Percentiles rank a stretch among this genome's conserved stretches.
These are phyloP conservation scores for Phytopythium aichiense DNA, from an alignment of 352 stramenopile species.

Conservation along the genomic window DNA sequence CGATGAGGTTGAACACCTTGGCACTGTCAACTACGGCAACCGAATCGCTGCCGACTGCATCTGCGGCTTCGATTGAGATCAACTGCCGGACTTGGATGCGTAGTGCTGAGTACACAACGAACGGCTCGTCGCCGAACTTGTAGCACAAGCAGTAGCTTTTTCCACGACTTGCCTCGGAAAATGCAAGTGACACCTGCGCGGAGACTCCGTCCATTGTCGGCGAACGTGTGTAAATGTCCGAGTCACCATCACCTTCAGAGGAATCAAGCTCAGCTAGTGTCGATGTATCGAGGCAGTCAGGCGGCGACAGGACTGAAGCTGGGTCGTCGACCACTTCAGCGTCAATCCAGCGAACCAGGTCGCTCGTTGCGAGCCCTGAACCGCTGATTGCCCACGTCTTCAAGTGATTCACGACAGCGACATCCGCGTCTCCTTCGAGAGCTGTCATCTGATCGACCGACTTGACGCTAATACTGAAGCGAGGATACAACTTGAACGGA, in stretches of 20 bases:
- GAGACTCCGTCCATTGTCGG: not conserved
- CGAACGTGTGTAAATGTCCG: not conserved
- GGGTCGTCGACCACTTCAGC: constrained; percentile 27
- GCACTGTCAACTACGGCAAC: constrained; percentile 45
- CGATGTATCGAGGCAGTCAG: constrained; percentile 35
- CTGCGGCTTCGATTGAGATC: constrained; percentile 17
- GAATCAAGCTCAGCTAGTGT: constrained; percentile 29
- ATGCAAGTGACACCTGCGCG: constrained; percentile 20
- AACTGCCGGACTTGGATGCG: constrained; percentile 50
- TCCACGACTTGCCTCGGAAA: constrained; percentile 33
- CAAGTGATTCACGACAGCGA: constrained; percentile 45
- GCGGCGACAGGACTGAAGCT: constrained; percentile 9
- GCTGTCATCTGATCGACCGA: constrained; percentile 29
- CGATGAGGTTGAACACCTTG: constrained; percentile 47
- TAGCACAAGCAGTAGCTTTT: constrained; percentile 63
- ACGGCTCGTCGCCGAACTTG: constrained; percentile 67
- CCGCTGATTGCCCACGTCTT: constrained; percentile 55
- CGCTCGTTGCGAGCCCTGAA: constrained; percentile 28
- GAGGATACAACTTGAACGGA: constrained; percentile 57
- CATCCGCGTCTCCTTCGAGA: constrained; percentile 22
- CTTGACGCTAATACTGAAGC: constrained; percentile 49
- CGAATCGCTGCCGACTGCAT: constrained; percentile 20
- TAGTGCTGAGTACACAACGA: constrained; percentile 39
- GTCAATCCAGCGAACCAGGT: constrained; percentile 60
- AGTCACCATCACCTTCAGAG: not conserved